These are phyloP conservation scores for Neurospora pannonica DNA, from an alignment of 495 filamentous ascomycete genomes.

Conservation along the genomic window DNA sequence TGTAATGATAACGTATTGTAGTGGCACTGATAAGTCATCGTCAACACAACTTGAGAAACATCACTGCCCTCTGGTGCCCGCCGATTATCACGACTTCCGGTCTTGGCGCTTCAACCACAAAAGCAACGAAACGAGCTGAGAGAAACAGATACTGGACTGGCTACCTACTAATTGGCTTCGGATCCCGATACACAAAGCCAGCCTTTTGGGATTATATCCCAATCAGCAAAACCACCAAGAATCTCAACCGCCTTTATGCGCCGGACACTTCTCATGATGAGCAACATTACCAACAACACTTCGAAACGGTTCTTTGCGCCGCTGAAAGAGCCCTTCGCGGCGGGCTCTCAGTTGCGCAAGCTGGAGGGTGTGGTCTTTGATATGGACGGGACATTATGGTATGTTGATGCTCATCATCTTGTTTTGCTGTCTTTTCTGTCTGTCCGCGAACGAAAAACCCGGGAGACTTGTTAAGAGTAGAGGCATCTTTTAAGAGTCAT, in stretches of 20 bases:
- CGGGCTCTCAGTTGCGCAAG: slow-evolving; percentile 34
- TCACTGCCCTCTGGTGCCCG: not conserved
- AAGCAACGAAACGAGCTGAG: not conserved
- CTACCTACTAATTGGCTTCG: not conserved
- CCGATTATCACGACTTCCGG: not conserved
- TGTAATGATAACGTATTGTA: not conserved
- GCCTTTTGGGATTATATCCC: not conserved
- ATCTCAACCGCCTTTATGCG: not conserved
- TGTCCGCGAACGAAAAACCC: too few species aligned
- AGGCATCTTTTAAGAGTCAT: too few species aligned
- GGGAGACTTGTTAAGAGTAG: too few species aligned
- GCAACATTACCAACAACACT: not conserved
- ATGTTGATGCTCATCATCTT: slow-evolving; percentile 15
- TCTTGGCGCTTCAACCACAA: not conserved
- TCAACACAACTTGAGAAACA: not conserved
- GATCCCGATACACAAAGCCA: not conserved
- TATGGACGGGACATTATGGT: slow-evolving; percentile 92
- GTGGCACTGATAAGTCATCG: not conserved
- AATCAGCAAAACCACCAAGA: not conserved
- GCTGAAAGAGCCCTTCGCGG: slow-evolving; percentile 12
- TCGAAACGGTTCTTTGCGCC: slow-evolving; percentile 27
- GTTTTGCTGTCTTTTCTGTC: too few species aligned
- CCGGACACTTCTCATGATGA: not conserved
- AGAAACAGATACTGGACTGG: not conserved
- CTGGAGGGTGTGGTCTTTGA: slow-evolving; percentile 86